phyloP scores from a whole-genome alignment of 2,329 filamentous ascomycete genomes.

The Aureobasidium leucospermi region DNA sequence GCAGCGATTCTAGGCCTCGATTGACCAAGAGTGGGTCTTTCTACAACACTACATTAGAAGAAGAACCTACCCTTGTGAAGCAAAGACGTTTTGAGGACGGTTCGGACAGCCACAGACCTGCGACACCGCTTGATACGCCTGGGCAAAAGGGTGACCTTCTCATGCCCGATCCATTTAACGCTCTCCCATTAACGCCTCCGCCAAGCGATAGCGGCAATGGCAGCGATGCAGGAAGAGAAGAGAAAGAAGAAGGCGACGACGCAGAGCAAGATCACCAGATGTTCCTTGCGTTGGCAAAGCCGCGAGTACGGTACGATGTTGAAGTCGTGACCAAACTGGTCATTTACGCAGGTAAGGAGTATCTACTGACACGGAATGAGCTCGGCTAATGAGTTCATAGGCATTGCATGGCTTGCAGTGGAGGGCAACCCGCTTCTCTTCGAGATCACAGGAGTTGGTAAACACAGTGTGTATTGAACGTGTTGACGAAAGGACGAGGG shows the following conservation, averaged over 20 bases:
- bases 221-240: slow-evolving; percentile 11
- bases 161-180: neutral
- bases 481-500: neutral
- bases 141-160: neutral
- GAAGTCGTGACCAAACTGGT: slow-evolving; percentile 96
- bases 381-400: slow-evolving; percentile 35
- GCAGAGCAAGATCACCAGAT: slow-evolving; percentile 52
- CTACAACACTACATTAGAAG: neutral
- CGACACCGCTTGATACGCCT: neutral
- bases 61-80: neutral
- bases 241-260: slow-evolving; percentile 28
- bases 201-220: slow-evolving; percentile 22
- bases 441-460: slow-evolving; percentile 10
- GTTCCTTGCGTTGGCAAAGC: slow-evolving; percentile 75
- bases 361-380: neutral
- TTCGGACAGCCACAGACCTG: neutral
- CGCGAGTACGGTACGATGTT: slow-evolving; percentile 92
- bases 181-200: slow-evolving; percentile 25
- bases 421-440: slow-evolving; percentile 69
- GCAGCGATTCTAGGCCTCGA: slow-evolving; percentile 15
- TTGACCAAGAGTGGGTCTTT: neutral
- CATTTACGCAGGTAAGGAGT: slow-evolving; percentile 70
- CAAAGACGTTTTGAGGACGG: neutral
- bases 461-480: neutral
- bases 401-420: slow-evolving; percentile 75